These are phyloP conservation scores for Penicillium subrubescens DNA, from an alignment of 495 filamentous ascomycete species.

Conservation along the genomic window DNA sequence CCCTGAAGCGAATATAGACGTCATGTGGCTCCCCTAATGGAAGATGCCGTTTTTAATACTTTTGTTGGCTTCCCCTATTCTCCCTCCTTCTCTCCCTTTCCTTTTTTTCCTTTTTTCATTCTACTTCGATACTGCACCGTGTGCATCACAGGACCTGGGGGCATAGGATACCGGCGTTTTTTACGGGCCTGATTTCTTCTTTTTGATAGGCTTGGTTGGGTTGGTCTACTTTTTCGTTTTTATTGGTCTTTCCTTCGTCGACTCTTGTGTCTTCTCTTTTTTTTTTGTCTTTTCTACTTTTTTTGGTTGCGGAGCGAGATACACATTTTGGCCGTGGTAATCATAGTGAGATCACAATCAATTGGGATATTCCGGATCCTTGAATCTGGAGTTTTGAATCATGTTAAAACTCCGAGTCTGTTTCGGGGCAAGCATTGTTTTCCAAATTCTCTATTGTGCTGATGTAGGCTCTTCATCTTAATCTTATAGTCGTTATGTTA, in stretches of 20 bases:
- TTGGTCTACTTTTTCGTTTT: not conserved
- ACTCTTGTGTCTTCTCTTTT: not conserved
- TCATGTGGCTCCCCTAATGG: slow-evolving; percentile 5
- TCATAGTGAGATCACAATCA: slow-evolving; percentile 19
- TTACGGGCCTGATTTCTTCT: slow-evolving; percentile 11
- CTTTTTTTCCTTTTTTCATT: slow-evolving; percentile 14
- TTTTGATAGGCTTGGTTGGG: not conserved
- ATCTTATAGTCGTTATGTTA: not conserved
- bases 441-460: not conserved
- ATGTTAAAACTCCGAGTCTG: not conserved
- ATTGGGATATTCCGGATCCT: not conserved
- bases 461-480: not conserved
- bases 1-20: slow-evolving; percentile 21
- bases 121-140: slow-evolving; percentile 21
- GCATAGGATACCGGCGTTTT: slow-evolving; percentile 33
- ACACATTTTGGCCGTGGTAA: slow-evolving; percentile 17
- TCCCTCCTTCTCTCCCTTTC: not conserved
- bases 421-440: not conserved
- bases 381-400: not conserved
- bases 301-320: slow-evolving; percentile 20
- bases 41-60: slow-evolving; percentile 14
- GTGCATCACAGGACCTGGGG: slow-evolving; percentile 30
- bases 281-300: slow-evolving; percentile 6
- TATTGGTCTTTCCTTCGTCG: slow-evolving; percentile 1
- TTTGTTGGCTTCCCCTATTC: not conserved